Percentiles rank a stretch among this genome's conserved stretches.
Conservation (phyloP, 139 green algal species). For the Bryopsis sp. region DNA sequence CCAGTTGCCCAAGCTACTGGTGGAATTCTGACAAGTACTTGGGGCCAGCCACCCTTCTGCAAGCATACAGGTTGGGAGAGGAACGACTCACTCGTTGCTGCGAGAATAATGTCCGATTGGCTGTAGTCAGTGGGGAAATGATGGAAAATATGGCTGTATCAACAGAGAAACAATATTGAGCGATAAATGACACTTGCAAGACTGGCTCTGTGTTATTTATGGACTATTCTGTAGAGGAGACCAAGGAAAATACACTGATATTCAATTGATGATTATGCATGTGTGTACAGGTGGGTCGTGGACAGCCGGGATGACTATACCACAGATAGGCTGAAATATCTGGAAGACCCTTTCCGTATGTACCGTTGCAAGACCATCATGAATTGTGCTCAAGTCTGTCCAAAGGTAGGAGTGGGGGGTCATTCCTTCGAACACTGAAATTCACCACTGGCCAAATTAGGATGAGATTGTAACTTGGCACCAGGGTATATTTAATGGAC, state of each 20-base stretch:
- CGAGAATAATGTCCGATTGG: not conserved
- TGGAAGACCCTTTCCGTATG: slow-evolving; percentile 96
- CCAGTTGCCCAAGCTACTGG: slow-evolving; percentile 93
- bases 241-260: no score
- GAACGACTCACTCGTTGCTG: not conserved
- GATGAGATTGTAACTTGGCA: not conserved
- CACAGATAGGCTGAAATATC: slow-evolving; percentile 64
- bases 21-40: slow-evolving; percentile 99
- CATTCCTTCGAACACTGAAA: not conserved
- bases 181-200: no score
- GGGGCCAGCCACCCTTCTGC: slow-evolving; percentile 87
- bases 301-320: slow-evolving; percentile 89
- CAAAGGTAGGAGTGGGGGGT: slow-evolving; percentile 32
- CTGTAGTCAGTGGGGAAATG: not conserved
- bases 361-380: slow-evolving; percentile 98
- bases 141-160: no score
- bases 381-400: slow-evolving; percentile 79
- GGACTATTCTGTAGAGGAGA: no score
- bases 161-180: no score
- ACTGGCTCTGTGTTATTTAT: no score
- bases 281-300: slow-evolving; percentile 69
- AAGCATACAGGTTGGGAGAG: slow-evolving; percentile 93
- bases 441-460: not conserved
- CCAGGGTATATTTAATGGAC: not conserved
- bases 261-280: no score